Base-by-base conservation (phyloP, 1,284 basidiomycete genomes). In the Xanthoconium separans region DNA sequence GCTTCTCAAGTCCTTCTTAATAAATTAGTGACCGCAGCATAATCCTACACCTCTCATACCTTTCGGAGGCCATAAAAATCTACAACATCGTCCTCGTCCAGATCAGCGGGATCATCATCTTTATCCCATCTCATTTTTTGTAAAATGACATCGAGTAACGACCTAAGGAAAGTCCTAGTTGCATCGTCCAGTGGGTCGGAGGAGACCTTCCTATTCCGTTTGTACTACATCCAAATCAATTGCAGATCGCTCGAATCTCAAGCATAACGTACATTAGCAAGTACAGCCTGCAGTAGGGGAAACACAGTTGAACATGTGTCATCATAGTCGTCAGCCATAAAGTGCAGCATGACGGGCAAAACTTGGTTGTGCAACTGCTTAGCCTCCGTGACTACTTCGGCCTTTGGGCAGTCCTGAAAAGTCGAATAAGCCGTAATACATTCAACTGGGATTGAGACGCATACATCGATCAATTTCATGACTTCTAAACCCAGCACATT, bases 91-190 rank as follows among this genome's bases (percentile, higher is more conserved):
- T 98, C 96, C 53, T 95, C 93, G 50, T 96, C 94, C 44, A 86
- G 80, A 60, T 95, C 92, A 36, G 87, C 84, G 8, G 88, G 87
- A 64, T 95, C 89, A 5, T 82, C 83, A 0, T 88, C 85, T 58
- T 85, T 81, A 50, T 93, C 89, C 98, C 98, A 99, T 66, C 94
- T 96, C 70, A 93, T 82, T 75, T 98, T 98, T 52, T 83, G 78
- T 33, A 98, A 75, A 36, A 93, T 82, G 36, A 94, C 87, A 60
- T 88, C 79, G 15, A 99, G 78, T 6, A 98, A 77, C 5, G 87
- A 88, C 6, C 78, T 76, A 16, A 99, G 79, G 76, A 99, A 96
- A 8, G 85, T 78, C 30, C 87, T 84, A 66, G 91, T 94, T 55
- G 84, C 75, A 2, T 82, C 82, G 37, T 94, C 83, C 20, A 89